phyloP scores from a whole-genome alignment of 2,329 filamentous ascomycete genomes.

The Ascochyta viciae-villosae region DNA sequence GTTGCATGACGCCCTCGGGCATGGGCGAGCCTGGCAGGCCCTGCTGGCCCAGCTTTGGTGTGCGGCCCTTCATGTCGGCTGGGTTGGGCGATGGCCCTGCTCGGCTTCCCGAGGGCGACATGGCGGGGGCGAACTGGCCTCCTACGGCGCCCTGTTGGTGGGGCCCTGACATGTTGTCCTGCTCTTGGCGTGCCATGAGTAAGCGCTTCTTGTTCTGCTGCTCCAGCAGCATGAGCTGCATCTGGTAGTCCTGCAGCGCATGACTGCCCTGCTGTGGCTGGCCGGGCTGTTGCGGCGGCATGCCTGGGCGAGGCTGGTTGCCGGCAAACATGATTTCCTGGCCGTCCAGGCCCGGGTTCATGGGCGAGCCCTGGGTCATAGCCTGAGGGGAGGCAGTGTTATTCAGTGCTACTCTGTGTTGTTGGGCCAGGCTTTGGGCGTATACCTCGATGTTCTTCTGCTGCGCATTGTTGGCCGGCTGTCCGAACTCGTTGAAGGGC shows the following conservation, averaged over 20 bases:
- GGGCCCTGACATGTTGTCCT: conserved; percentile 69
- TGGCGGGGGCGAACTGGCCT: conserved; percentile 67
- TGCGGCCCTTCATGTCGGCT: conserved; percentile 78
- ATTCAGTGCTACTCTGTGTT: conserved; percentile 81
- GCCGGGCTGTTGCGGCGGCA: conserved; percentile 66
- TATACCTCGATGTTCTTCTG: conserved; percentile 88
- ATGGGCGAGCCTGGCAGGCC: conserved; percentile 72
- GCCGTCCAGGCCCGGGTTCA: conserved; percentile 67
- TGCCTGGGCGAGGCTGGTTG: conserved; percentile 49
- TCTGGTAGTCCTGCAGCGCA: conserved; percentile 85
- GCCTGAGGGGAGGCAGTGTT: conserved; percentile 81
- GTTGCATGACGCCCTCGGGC: conserved; percentile 71
- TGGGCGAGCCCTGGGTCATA: conserved; percentile 81
- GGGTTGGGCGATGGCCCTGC: conserved; percentile 78
- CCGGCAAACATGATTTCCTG: conserved; percentile 45
- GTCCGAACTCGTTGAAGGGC: conserved; percentile 72
- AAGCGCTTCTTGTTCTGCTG: conserved; percentile 88
- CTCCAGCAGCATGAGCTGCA: conserved; percentile 86
- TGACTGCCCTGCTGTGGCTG: conserved; percentile 71
- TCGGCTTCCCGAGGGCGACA: conserved; percentile 73
- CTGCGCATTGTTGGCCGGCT: conserved; percentile 66
- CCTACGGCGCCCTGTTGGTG: conserved; percentile 57
- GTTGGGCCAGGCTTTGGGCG: conserved; percentile 81
- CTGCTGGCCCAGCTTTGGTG: conserved; percentile 73
- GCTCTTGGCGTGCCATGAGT: conserved; percentile 82